Evolutionary conservation across 225 moss, liverwort and hornwort species (phyloP), one percentile per base, ranked within the genome.

Genomic region (Climacium dendroides): DNA sequence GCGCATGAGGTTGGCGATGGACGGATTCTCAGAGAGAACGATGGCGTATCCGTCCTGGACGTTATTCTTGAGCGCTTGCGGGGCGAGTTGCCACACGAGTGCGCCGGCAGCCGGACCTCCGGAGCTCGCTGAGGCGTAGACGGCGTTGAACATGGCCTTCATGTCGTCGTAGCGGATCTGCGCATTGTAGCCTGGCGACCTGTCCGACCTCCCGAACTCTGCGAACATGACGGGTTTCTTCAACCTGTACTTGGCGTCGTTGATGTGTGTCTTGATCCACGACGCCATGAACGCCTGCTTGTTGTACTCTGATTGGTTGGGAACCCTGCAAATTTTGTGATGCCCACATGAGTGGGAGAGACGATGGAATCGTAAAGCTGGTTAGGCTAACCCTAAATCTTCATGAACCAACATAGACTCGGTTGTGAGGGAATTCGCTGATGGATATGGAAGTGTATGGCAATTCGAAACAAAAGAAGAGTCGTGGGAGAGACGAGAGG

Each of bases 81-180:
- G 91, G 50, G 92, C 82, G 43, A 96, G 80, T 60, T 96, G 96
- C 96, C 96, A 96, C 28, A 96, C 87, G 45, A 96, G 87, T 2
- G 95, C 87, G 16, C 96, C 96, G 8, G 89, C 96, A 10, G 91
- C 96, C 28, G 95, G 59, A 53, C 95, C 94, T 32, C 94, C 93
- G 39, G 84, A 59, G 35, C 61, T 79, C 4, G 94, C 93, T 3
- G 94, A 94, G 1, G 86, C 80, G 57, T 91, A 95, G 6, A 96
- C 92, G 12, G 91, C 85, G 50, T 96, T 89, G 82, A 45, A 96
- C 19, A 96, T 79, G 34, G 84, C 66, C 45, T 81, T 89, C 92
- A 96, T 91, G 78, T 92, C 90, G 15, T 76, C 30, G 65, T 86
- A 55, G 37, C 93, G 87, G 34, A 73, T 16, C 37, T 58, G 64